A percentile compares a stretch with the other conserved stretches of the same genome.
phyloP scores from a whole-genome alignment of 345 rosid species.

The Eutrema japonicum region DNA sequence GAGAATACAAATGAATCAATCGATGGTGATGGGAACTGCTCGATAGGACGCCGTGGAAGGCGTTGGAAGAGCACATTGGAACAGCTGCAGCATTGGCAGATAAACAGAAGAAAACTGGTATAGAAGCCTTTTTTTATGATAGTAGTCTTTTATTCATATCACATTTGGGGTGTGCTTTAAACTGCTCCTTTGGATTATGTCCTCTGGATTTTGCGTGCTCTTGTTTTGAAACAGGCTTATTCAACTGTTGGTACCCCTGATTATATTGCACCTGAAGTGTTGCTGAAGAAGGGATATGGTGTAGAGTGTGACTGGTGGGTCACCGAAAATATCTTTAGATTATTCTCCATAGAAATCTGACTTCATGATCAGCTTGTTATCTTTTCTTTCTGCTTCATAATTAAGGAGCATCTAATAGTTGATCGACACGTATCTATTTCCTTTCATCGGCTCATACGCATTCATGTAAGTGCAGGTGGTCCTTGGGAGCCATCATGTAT shows the following conservation, averaged over 20 bases:
- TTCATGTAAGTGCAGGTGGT: constrained; percentile 66
- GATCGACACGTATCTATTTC: not conserved
- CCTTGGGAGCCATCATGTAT: constrained; percentile 91
- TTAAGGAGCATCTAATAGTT: not conserved
- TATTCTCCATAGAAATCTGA: not conserved
- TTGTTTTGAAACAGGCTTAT: constrained; percentile 62
- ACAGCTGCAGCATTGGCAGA: constrained; percentile 93
- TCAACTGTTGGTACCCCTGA: constrained; percentile 97
- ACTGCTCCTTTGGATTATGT: not conserved
- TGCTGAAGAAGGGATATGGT: constrained; percentile 94
- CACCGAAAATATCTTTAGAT: not conserved
- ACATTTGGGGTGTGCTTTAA: not conserved
- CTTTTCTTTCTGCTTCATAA: constrained; percentile 7
- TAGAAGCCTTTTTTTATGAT: constrained; percentile 7
- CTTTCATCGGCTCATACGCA: constrained; percentile 17
- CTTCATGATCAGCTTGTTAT: constrained; percentile 1
- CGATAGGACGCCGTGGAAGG: constrained; percentile 60
- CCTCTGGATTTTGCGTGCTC: constrained; percentile 24
- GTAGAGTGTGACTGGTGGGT: constrained; percentile 93
- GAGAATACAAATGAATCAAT: constrained; percentile 65
- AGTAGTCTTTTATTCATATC: not conserved
- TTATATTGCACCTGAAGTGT: constrained; percentile 96
- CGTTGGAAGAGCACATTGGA: constrained; percentile 82
- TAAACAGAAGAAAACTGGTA: constrained; percentile 88
- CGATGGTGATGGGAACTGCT: constrained; percentile 61